These are phyloP conservation scores for Pseudogymnoascus sp. DNA, from an alignment of 2,329 filamentous ascomycete genomes.

Conservation along the genomic window DNA sequence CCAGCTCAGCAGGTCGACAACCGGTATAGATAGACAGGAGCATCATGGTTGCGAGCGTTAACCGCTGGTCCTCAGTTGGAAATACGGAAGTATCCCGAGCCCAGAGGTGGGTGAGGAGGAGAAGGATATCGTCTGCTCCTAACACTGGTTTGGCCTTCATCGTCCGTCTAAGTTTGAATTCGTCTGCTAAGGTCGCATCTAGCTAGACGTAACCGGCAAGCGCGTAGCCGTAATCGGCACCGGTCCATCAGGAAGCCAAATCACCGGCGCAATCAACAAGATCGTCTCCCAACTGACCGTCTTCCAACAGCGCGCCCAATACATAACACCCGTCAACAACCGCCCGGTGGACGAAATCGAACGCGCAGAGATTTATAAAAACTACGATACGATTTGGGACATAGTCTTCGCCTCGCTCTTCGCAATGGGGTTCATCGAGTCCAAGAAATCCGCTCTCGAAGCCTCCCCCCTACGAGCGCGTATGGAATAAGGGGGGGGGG, in stretches of 20 bases:
- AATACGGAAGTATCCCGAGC: conserved; percentile 13
- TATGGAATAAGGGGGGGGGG: conserved; percentile 13
- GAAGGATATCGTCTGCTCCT: conserved; percentile 14
- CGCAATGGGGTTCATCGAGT: conserved; percentile 29
- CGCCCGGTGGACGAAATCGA: conserved; percentile 12
- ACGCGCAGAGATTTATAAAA: conserved; percentile 16
- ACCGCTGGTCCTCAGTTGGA: conserved; percentile 13
- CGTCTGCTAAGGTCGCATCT: no score
- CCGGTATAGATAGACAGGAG: neutral
- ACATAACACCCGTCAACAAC: conserved; percentile 18
- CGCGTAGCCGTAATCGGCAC: conserved; percentile 48
- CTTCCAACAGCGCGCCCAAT: conserved; percentile 31
- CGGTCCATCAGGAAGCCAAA: conserved; percentile 45
- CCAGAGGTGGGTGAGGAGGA: conserved; percentile 15
- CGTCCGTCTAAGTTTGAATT: no score
- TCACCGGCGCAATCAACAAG: conserved; percentile 31
- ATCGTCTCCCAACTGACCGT: conserved; percentile 29
- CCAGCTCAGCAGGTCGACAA: no score
- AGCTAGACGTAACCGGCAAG: conserved; percentile 39
- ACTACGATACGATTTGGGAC: neutral
- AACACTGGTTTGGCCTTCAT: neutral
- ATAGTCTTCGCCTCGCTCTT: conserved; percentile 19
- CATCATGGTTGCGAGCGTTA: conserved; percentile 14
- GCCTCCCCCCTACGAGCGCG: conserved; percentile 1
- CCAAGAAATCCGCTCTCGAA: conserved; percentile 17